These are phyloP conservation scores for Calocybe indica DNA, from an alignment of 768 basidiomycete species.

Conservation along the genomic window DNA sequence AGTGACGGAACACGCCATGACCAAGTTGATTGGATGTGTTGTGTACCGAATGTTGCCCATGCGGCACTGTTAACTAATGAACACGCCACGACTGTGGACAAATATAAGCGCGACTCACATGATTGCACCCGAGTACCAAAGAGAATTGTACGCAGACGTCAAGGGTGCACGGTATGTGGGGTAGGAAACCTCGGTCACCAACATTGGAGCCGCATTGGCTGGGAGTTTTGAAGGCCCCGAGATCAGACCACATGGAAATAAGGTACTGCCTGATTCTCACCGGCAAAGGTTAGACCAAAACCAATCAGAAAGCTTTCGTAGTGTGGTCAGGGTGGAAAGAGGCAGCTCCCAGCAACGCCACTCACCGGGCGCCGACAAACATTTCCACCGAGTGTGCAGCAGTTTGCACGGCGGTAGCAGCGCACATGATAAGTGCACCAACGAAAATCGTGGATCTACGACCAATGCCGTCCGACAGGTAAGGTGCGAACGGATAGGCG, in stretches of 20 bases:
- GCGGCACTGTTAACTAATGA: conserved; percentile 43
- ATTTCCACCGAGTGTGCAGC: conserved; percentile 67
- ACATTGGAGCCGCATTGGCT: conserved; percentile 73
- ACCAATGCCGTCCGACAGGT: conserved; percentile 67
- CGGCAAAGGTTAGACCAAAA: conserved; percentile 70
- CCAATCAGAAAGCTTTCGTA: conserved; percentile 59
- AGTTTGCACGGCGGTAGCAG: conserved; percentile 63
- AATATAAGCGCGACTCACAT: conserved; percentile 36
- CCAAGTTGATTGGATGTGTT: conserved; percentile 63
- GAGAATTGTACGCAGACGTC: conserved; percentile 75
- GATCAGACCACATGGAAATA: conserved; percentile 5
- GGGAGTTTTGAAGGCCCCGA: conserved; percentile 7
- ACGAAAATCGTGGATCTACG: conserved; percentile 61
- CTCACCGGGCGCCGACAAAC: conserved; percentile 74
- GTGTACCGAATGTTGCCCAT: conserved; percentile 83
- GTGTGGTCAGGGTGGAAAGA: background rate
- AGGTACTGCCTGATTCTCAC: conserved; percentile 19
- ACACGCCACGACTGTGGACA: background rate
- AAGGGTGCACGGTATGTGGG: conserved; percentile 76
- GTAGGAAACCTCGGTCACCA: conserved; percentile 84
- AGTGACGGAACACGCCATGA: conserved; percentile 80
- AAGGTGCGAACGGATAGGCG: conserved; percentile 66
- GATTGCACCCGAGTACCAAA: conserved; percentile 84
- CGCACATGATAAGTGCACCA: conserved; percentile 66
- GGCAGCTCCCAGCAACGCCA: conserved; percentile 7